Evolutionary conservation across 2,329 filamentous ascomycete species (phyloP).

Genomic region (Aspergillus felis): DNA sequence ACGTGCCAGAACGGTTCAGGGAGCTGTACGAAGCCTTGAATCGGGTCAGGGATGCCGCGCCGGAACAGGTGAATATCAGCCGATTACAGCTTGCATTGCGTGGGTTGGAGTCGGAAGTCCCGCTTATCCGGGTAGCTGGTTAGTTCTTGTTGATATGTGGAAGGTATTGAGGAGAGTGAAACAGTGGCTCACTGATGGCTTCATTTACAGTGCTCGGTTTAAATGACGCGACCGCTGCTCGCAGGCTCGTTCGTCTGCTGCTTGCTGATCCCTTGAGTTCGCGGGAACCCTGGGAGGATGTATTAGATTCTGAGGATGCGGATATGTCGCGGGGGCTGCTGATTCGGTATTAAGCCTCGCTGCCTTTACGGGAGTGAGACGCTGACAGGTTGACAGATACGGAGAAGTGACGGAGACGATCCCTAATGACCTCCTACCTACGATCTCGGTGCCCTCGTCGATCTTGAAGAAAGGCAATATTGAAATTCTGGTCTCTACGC

Average conservation of each 20-base stretch:
- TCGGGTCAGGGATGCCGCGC: slow-evolving; percentile 49
- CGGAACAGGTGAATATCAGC: slow-evolving; percentile 56
- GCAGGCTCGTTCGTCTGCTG: slow-evolving; percentile 62
- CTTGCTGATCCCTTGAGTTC: slow-evolving; percentile 66
- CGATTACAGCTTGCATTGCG: slow-evolving; percentile 57
- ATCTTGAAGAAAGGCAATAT: slow-evolving; percentile 53
- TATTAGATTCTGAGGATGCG: slow-evolving; percentile 51
- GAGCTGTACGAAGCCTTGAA: slow-evolving; percentile 53
- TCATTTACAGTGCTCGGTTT: slow-evolving; percentile 45
- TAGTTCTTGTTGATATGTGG: slow-evolving; percentile 11
- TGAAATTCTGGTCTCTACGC: slow-evolving; percentile 57
- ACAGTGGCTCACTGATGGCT: background rate
- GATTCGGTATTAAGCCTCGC: slow-evolving; percentile 49
- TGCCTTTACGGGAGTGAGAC: slow-evolving; percentile 35
- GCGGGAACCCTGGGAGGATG: slow-evolving; percentile 63
- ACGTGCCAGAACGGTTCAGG: slow-evolving; percentile 50
- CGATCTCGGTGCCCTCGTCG: slow-evolving; percentile 53
- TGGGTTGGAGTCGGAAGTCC: slow-evolving; percentile 52
- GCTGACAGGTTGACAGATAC: slow-evolving; percentile 39
- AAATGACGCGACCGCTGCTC: slow-evolving; percentile 48
- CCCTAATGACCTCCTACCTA: slow-evolving; percentile 50
- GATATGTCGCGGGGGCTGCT: slow-evolving; percentile 55
- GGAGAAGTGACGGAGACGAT: slow-evolving; percentile 49
- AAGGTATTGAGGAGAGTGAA: too few relatives aligned
- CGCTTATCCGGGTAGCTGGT: slow-evolving; percentile 55